Evolutionary conservation across 2,329 filamentous ascomycete species (phyloP).

Genomic region (Trichoderma harzianum): DNA sequence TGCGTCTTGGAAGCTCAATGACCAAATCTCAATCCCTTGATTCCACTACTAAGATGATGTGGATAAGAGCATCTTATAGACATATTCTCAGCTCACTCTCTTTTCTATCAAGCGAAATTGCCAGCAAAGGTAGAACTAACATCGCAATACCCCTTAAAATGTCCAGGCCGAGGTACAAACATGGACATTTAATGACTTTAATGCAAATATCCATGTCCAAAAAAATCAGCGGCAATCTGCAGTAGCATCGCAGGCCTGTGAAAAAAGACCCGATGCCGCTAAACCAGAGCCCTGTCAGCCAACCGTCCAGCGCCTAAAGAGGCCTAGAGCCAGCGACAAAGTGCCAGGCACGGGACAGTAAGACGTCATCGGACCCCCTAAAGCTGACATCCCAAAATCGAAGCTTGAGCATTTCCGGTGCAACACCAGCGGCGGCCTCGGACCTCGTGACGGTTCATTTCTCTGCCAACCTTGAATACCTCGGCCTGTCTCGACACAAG

Average conservation of each 20-base stretch:
- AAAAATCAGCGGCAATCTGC: not conserved
- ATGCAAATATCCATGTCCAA: not conserved
- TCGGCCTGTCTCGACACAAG: not conserved
- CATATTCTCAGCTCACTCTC: not conserved
- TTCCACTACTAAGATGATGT: not conserved
- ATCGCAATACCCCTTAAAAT: not conserved
- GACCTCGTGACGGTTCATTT: not conserved
- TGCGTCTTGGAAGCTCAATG: not conserved
- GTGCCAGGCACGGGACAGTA: not conserved
- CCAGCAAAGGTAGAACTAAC: not conserved
- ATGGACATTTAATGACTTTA: not conserved
- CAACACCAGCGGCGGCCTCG: not conserved
- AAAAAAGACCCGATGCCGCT: not conserved
- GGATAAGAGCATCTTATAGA: not conserved
- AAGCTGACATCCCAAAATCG: not conserved
- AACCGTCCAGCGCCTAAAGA: not conserved
- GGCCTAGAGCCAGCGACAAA: not conserved
- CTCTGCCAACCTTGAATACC: not conserved
- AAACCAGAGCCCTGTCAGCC: not conserved
- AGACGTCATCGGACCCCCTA: constrained; percentile 8
- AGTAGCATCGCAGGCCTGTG: not conserved
- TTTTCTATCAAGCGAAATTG: not conserved
- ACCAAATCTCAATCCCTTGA: not conserved
- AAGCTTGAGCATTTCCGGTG: not conserved
- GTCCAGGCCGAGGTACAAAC: not conserved